A percentile compares a stretch with the other conserved stretches of the same genome.
These are phyloP conservation scores for Pythium grandisporangium DNA, from an alignment of 352 stramenopile species.

Conservation along the genomic window DNA sequence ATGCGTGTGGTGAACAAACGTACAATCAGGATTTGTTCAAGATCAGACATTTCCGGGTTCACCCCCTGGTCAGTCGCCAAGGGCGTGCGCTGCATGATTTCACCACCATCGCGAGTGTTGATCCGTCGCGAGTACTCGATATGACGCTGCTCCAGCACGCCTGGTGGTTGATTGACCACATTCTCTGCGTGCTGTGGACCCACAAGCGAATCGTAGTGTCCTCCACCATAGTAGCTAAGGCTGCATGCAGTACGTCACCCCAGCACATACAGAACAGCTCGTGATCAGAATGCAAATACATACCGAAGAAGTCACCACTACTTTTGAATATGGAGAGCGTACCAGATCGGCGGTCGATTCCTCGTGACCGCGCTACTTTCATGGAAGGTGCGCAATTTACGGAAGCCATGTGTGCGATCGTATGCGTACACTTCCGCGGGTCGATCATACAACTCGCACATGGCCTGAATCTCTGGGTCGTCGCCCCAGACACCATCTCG, in stretches of 20 bases:
- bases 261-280: no score
- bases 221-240: conserved; percentile 88
- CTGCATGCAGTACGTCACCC: conserved; percentile 17
- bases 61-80: conserved; percentile 26
- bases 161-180: conserved; percentile 44
- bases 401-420: conserved; percentile 51
- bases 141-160: conserved; percentile 57
- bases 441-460: conserved; percentile 92
- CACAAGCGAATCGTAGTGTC: conserved; percentile 88
- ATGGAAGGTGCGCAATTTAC: conserved; percentile 85
- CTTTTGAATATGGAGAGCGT: neutral
- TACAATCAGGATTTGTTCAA: conserved; percentile 67
- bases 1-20: no score
- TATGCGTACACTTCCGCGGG: conserved; percentile 88
- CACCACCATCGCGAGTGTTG: conserved; percentile 37
- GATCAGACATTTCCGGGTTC: conserved; percentile 54
- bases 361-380: conserved; percentile 52
- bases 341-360: conserved; percentile 65
- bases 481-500: conserved; percentile 91
- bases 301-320: neutral
- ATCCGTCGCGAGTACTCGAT: conserved; percentile 62
- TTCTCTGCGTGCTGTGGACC: conserved; percentile 39
- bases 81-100: conserved; percentile 17
- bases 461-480: conserved; percentile 93
- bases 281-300: no score